A percentile compares a stretch with the other conserved stretches of the same genome.
Conservation (phyloP, 2,329 filamentous ascomycete species). For the Nigrograna mackinnonii region DNA sequence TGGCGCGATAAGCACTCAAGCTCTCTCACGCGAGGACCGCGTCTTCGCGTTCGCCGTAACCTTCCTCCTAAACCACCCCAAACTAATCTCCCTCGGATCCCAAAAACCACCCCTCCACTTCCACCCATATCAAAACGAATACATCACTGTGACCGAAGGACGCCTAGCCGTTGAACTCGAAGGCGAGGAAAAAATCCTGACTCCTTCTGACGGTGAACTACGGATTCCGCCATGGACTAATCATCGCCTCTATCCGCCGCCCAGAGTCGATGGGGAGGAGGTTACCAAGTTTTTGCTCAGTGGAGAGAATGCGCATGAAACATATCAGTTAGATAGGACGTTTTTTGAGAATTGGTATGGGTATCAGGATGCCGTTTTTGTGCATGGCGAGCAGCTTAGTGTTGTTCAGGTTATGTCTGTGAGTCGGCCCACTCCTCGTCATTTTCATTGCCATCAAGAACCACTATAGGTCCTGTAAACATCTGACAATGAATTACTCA, state of each 20-base stretch:
- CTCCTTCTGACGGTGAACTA: slow-evolving; percentile 32
- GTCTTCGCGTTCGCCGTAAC: slow-evolving; percentile 4
- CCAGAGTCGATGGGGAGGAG: slow-evolving; percentile 2
- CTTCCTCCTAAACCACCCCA: slow-evolving; percentile 6
- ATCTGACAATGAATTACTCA: slow-evolving; percentile 10
- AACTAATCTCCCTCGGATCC: slow-evolving; percentile 1
- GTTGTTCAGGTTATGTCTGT: slow-evolving; percentile 39
- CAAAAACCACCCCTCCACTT: slow-evolving; percentile 36
- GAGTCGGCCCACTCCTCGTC: too few relatives aligned
- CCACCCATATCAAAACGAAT: slow-evolving; percentile 37
- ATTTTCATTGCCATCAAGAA: too few relatives aligned
- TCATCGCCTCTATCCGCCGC: slow-evolving; percentile 17
- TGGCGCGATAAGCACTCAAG: slow-evolving; percentile 3
- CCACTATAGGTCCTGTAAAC: too few relatives aligned
- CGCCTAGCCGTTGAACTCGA: slow-evolving; percentile 31
- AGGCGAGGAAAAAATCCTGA: slow-evolving; percentile 20
- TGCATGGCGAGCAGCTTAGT: slow-evolving; percentile 26
- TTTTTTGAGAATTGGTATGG: slow-evolving; percentile 47
- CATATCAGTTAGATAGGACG: slow-evolving; percentile 34
- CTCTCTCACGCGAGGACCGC: neutral
- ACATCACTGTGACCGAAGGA: slow-evolving; percentile 29
- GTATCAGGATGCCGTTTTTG: slow-evolving; percentile 32
- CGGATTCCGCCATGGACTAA: slow-evolving; percentile 12
- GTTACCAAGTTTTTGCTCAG: slow-evolving; percentile 20
- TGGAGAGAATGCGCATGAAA: slow-evolving; percentile 23